Base-by-base conservation (phyloP, 352 stramenopile genomes). In the Peronospora tabacina region DNA sequence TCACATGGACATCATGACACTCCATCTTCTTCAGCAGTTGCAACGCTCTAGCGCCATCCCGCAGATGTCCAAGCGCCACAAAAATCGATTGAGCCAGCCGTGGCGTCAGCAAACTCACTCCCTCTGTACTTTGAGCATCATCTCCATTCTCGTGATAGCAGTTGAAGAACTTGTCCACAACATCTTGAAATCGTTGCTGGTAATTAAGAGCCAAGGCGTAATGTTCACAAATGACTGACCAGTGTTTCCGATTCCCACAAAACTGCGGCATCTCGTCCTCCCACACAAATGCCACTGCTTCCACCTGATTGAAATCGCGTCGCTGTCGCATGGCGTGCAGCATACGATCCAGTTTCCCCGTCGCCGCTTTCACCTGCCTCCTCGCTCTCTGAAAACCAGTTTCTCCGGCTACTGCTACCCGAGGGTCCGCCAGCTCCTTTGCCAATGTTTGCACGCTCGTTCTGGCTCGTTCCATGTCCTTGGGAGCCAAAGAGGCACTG, bases 251-350 rank as follows among this genome's bases (percentile, higher is more conserved):
- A 41, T 78, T 62, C 7, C 43, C 49, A 9, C 57, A 55, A 42
- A 77, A 77, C 32, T 82, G 70, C 22, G 73, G 73, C n/a, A 81
- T 75, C 13, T 66, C 57, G 16, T 80, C 58, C 29, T 80, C 63
- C 50, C 52, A 85, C 8, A 79, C 32, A 48, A 64, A 70, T 7
- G 60, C 61, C n/a, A 81, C 53, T 8, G 70, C 72, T 38, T 85
- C 73, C 55, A 85, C 67, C 44, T 67, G 55, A 11, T 39, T 53
- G 28, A 68, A 79, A 22, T 80, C 60, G 13, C 53, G 52, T 3
- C 38, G 59, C 49, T 70, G 53, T 12, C 57, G 64, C 34, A 62
- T 67, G 10, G 40, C 39, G 34, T 61, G 63, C 35, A 82, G 49
- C 43, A 78, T 58, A 40, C 57, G 66, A 63, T 82, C 72, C 30